phyloP scores from a whole-genome alignment of 768 basidiomycete species.

The Chlorophyllum brunneum region DNA sequence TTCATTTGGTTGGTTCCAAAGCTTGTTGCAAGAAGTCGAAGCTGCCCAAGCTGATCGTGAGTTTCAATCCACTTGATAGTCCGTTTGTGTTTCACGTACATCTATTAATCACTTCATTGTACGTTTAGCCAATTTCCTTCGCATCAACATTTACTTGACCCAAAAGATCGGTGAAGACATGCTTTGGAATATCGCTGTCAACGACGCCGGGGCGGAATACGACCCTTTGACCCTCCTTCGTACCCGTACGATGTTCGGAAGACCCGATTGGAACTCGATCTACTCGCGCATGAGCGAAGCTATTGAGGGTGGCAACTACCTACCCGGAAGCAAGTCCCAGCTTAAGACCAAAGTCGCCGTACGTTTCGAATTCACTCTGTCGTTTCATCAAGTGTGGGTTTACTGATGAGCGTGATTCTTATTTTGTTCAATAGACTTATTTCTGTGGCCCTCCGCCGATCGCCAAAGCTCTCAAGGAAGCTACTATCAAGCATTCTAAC shows the following conservation, averaged over 20 bases:
- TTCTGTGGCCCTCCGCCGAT: conserved; percentile 83
- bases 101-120: conserved; percentile 15
- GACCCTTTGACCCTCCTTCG: conserved; percentile 88
- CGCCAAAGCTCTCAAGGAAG: conserved; percentile 74
- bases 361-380: conserved; percentile 28
- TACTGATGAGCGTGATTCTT: conserved; percentile 8
- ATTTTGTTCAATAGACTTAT: conserved; percentile 54
- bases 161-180: conserved; percentile 83
- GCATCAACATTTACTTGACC: conserved; percentile 88
- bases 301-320: conserved; percentile 79
- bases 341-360: conserved; percentile 83
- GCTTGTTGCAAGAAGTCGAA: conserved; percentile 82
- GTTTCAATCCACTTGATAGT: conserved; percentile 26
- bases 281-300: conserved; percentile 71
- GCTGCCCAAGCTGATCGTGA: conserved; percentile 84
- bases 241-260: conserved; percentile 86
- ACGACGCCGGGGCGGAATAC: conserved; percentile 80
- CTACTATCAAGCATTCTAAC: conserved; percentile 52
- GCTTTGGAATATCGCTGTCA: conserved; percentile 90
- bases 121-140: conserved; percentile 77
- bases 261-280: conserved; percentile 86
- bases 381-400: no score
- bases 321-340: conserved; percentile 74
- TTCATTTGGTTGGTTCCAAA: conserved; percentile 99
- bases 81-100: background rate